Evolutionary conservation across 441 rosid species (phyloP).

Genomic region (Croton setiger): DNA sequence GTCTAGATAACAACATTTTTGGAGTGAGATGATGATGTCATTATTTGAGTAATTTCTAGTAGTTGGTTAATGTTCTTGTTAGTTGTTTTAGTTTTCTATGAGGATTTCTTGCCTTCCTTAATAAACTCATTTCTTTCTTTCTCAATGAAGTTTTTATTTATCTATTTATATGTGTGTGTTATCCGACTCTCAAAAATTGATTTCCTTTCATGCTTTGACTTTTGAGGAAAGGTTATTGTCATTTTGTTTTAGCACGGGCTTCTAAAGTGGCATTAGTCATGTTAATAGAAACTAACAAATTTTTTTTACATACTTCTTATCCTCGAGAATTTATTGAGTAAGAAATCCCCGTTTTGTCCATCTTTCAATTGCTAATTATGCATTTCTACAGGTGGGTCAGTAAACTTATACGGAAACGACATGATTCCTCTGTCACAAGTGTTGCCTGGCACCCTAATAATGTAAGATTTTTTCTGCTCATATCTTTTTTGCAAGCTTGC

Average conservation of each 20-base stretch:
- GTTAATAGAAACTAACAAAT: background rate
- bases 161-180: background rate
- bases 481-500: background rate
- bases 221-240: background rate
- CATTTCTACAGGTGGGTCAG: slow-evolving; percentile 89
- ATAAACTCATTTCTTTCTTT: background rate
- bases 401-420: slow-evolving; percentile 86
- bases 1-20: background rate
- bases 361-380: background rate
- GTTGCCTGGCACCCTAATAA: slow-evolving; percentile 99
- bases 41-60: background rate
- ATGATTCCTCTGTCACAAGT: slow-evolving; percentile 88
- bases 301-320: background rate
- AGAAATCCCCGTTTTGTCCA: background rate
- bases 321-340: background rate
- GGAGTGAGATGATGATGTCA: background rate
- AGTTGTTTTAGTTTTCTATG: background rate
- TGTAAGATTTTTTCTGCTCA: slow-evolving; percentile 38
- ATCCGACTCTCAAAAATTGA: background rate
- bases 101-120: background rate
- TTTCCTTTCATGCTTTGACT: background rate
- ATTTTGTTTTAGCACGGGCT: background rate
- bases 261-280: background rate
- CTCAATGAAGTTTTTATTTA: background rate
- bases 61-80: background rate